Base-by-base conservation (phyloP, 805 yeast genomes). In the Blastobotrys mokoenaii region DNA sequence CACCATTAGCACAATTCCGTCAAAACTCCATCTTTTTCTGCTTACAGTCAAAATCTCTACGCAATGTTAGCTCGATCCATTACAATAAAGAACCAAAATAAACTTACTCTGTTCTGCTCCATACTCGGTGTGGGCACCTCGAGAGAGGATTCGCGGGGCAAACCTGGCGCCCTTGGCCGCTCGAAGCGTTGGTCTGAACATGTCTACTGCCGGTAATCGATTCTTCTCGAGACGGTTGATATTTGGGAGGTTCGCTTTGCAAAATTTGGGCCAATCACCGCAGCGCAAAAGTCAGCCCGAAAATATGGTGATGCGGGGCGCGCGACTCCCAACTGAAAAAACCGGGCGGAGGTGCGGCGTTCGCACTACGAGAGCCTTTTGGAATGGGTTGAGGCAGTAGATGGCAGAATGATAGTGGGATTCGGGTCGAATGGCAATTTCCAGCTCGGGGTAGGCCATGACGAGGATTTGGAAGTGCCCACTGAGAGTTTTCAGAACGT, bases 361-460 rank as follows among this genome's bases (percentile, higher is more conserved):
- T n/a, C n/a, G n/a, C n/a, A n/a, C n/a, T n/a, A n/a, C n/a, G n/a
- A n/a, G n/a, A n/a, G n/a, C n/a, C n/a, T n/a, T n/a, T n/a, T n/a
- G n/a, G n/a, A n/a, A n/a, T n/a, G n/a, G n/a, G n/a, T n/a, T n/a
- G n/a, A n/a, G n/a, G n/a, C n/a, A n/a, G n/a, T n/a, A n/a, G n/a
- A n/a, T n/a, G n/a, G 20, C 3, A 10, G 12, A 12, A 41, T 17
- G 29, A 31, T 45, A n/a, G 35, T 27, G 9, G 69, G 79, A 1
- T 79, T 93, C 59, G 97, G 97, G 0, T 87, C 96, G 1, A 89
- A 89, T 62, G 96, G 96, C 1, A 69, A 65, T 31, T 76, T 61
- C 46, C 97, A 89, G 59, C 70, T 89, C 40, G 94, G 96, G 34
- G 59, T 71, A 33, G 72, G 69, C 4, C 63, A 78, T 50, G 62